phyloP scores from a whole-genome alignment of 306 rosid genomes.

The Gastrolobium villosum region DNA sequence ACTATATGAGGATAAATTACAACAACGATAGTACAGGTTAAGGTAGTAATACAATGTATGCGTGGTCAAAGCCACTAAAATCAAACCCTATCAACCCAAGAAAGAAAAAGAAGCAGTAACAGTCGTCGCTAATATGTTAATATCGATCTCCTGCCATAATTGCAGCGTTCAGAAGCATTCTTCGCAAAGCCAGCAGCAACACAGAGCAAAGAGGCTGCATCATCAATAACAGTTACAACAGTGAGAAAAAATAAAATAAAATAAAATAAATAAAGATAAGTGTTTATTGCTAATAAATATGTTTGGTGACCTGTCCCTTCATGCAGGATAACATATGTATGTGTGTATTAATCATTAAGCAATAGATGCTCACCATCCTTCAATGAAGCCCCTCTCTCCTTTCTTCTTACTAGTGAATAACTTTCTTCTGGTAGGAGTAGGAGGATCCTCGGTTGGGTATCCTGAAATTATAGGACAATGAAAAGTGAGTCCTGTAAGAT shows the following conservation, averaged over 20 bases:
- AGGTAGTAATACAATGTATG: conserved; percentile 34
- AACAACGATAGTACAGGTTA: conserved; percentile 32
- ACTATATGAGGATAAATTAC: conserved; percentile 41
- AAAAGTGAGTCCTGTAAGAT: conserved; percentile 15
- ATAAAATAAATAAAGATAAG: background rate
- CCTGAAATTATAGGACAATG: conserved; percentile 58
- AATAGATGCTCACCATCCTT: conserved; percentile 74
- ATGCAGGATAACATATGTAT: background rate
- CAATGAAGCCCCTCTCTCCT: conserved; percentile 85
- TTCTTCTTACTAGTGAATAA: conserved; percentile 55
- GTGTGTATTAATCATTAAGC: background rate
- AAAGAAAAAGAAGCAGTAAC: conserved; percentile 17
- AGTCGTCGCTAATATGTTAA: conserved; percentile 21
- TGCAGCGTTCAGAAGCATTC: conserved; percentile 60
- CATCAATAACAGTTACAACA: conserved; percentile 48
- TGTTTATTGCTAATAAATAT: conserved; percentile 9
- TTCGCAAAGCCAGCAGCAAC: conserved; percentile 94
- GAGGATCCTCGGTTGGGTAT: conserved; percentile 72
- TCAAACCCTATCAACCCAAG: conserved; percentile 33
- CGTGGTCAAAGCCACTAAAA: conserved; percentile 11
- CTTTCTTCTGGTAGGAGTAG: conserved; percentile 57
- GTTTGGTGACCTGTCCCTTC: background rate
- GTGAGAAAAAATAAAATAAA: background rate
- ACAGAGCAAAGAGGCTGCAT: conserved; percentile 83
- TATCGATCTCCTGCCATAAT: conserved; percentile 10